Conservation (phyloP, 345 rosid genomes). For the Salix arbutifolia region DNA sequence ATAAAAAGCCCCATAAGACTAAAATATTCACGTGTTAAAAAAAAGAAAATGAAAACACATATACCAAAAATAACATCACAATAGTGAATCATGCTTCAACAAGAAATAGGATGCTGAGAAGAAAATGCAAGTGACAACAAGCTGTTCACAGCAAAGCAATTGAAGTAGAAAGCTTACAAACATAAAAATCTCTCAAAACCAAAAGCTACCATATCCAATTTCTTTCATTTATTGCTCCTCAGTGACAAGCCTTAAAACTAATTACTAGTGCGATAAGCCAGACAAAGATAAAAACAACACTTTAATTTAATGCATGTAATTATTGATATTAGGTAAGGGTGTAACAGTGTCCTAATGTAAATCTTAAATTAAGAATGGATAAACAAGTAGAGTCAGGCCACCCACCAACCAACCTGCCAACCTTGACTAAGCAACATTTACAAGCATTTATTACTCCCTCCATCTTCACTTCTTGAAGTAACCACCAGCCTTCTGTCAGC, state of each 20-base stretch:
- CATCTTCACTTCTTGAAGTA: neutral
- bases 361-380: too few species aligned
- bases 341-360: neutral
- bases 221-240: neutral
- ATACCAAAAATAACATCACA: neutral
- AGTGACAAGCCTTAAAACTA: neutral
- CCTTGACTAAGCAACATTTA: neutral
- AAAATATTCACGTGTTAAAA: neutral
- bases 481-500: neutral
- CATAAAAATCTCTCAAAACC: neutral
- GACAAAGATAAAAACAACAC: neutral
- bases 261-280: neutral
- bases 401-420: neutral
- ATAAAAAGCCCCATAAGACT: too few species aligned
- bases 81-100: neutral
- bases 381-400: too few species aligned
- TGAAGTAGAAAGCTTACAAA: neutral
- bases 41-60: neutral
- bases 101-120: neutral
- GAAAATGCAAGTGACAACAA: neutral
- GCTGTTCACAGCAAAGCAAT: neutral
- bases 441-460: neutral
- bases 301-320: neutral
- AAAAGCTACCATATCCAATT: neutral
- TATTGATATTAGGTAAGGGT: neutral